Base-by-base conservation (phyloP, 2,329 filamentous ascomycete genomes). In the Thielaviopsis euricoi region DNA sequence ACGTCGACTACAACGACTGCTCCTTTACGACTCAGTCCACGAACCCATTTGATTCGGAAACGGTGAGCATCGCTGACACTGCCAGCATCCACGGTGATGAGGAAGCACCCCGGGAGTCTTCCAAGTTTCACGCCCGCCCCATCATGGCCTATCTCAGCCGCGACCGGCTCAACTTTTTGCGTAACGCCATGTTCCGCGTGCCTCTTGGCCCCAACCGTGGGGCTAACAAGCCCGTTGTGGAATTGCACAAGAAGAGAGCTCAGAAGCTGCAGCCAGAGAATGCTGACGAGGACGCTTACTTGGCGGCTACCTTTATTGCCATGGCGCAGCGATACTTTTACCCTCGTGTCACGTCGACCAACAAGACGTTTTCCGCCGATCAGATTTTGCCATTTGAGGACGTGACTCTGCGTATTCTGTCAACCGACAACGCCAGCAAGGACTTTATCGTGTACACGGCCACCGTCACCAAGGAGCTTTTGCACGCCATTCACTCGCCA, bases 291-390 rank as follows among this genome's bases (percentile, higher is more conserved):
- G 79, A 82, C 63, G 69, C 75, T 0, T 74, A 78, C 58, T 69
- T 80, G 40, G 68, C 78, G 5, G 77, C 73, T 21, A 71, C 75
- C 50, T 74, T 81, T 58, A 63, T 82, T 13, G 74, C 76, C 52
- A 77, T 82, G 74, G 79, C 79, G 7, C 79, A 82, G 63, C 70
- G 72, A 9, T 71, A 76, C 52, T 78, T 77, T 58, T 80, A 81
- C 63, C 61, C 60, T 61, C 10, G 37, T 49, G 19, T 66, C 65
- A 17, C 60, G 3, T 61, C 56, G 5, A 59, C 61, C 26, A 59
- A 58, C 40, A 62, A 62, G 13, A 62, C 63, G 12, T 62, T 62
- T 48, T 62, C 63, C 37, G 7, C 56, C 52, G 56, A 58, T 6
- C 37, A 49, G 15, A 56, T 55, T 9, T 65, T 71, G 7, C 62